Percentiles rank a stretch among this genome's conserved stretches.
phyloP scores from a whole-genome alignment of 1,139 yeast species.

The Yamadazyma blattariae region DNA sequence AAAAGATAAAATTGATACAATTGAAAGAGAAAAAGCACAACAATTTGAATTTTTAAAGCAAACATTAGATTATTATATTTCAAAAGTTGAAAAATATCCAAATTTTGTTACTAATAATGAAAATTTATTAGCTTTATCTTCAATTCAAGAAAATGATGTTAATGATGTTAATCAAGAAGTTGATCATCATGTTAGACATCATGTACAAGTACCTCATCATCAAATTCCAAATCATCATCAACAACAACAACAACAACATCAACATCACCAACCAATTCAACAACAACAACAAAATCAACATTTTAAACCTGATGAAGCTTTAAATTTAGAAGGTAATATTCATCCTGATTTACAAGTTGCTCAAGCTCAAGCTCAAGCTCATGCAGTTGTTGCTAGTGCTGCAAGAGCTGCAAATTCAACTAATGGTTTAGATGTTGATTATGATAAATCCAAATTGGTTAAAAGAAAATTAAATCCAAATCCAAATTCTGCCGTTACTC shows the following conservation, averaged over 20 bases:
- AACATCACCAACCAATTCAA: slow-evolving; percentile 5
- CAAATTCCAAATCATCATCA: neutral
- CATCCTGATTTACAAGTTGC: slow-evolving; percentile 23
- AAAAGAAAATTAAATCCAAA: slow-evolving; percentile 12
- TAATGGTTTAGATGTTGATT: slow-evolving; percentile 15
- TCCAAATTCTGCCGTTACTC: slow-evolving; percentile 1
- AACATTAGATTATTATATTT: slow-evolving; percentile 36
- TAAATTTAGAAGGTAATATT: slow-evolving; percentile 13
- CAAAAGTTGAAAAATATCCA: slow-evolving; percentile 39
- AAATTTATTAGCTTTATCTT: slow-evolving; percentile 11
- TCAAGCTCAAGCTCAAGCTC: slow-evolving; percentile 33
- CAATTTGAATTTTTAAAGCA: slow-evolving; percentile 37
- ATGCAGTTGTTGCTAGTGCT: slow-evolving; percentile 39
- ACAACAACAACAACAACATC: slow-evolving; percentile 15
- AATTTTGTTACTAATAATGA: slow-evolving; percentile 33
- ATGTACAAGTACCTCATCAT: slow-evolving; percentile 2
- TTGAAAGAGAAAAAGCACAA: slow-evolving; percentile 25
- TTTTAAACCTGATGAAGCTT: slow-evolving; percentile 11
- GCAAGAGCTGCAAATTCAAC: slow-evolving; percentile 15
- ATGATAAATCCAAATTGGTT: slow-evolving; percentile 12
- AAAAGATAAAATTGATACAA: slow-evolving; percentile 12
- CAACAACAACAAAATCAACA: slow-evolving; percentile 3
- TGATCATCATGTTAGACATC: slow-evolving; percentile 17
- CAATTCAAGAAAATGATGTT: slow-evolving; percentile 25
- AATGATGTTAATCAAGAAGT: slow-evolving; percentile 15